Evolutionary conservation across 1,284 basidiomycete species (phyloP).

Genomic region (Malassezia obtusa): DNA sequence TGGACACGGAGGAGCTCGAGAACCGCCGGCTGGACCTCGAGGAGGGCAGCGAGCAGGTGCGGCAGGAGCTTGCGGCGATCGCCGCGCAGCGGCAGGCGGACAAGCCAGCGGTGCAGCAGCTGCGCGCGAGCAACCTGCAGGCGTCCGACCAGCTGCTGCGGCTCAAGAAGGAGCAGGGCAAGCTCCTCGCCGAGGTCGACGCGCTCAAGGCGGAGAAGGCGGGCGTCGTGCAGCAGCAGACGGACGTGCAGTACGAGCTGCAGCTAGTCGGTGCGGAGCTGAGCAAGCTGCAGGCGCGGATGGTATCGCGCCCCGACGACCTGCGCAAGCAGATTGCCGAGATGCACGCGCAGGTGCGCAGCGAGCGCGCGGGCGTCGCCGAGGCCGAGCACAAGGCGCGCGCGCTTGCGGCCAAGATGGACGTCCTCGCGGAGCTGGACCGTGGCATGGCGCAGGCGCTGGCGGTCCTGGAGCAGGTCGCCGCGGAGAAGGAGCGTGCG

Average conservation of each 20-base stretch:
- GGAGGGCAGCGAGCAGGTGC: constrained; percentile 54
- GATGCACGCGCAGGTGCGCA: constrained; percentile 56
- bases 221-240: constrained; percentile 24
- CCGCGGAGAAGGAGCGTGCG: constrained; percentile 23
- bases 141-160: constrained; percentile 63
- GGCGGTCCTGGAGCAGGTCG: constrained; percentile 32
- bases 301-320: constrained; percentile 29
- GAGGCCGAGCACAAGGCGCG: constrained; percentile 64
- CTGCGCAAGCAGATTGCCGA: constrained; percentile 26
- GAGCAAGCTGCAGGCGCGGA: constrained; percentile 32
- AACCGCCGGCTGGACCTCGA: constrained; percentile 55
- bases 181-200: constrained; percentile 27
- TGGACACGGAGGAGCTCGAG: constrained; percentile 57
- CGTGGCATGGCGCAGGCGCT: constrained; percentile 21
- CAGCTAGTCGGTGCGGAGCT: constrained; percentile 29
- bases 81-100: constrained; percentile 51
- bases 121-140: constrained; percentile 66
- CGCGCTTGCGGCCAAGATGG: constrained; percentile 27
- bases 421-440: constrained; percentile 22
- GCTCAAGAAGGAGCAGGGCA: constrained; percentile 25
- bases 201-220: constrained; percentile 29
- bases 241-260: constrained; percentile 30
- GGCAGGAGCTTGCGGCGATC: constrained; percentile 50
- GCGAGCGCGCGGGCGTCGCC: constrained; percentile 60
- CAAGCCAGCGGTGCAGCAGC: constrained; percentile 58